Evolutionary conservation across 352 stramenopile species (phyloP), one percentile per base, ranked within the genome.

Genomic region (Elongisporangium prolatum): DNA sequence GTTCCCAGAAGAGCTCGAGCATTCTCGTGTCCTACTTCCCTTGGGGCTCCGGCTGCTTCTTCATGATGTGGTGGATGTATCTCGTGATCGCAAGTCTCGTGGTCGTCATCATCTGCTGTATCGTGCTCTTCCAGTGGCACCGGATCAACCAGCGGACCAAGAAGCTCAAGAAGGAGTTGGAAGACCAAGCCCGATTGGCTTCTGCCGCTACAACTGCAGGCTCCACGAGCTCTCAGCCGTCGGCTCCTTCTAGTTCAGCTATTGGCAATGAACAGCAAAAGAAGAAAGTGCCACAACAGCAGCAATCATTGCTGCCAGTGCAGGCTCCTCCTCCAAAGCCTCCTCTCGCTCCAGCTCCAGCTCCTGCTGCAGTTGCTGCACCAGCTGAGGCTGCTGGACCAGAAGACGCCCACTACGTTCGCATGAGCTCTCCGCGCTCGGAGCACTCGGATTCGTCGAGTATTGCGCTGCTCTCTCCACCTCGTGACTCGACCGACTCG

Each of bases 51-150:
- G 71, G 73, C 2, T 95, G 85, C 57, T 93, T 91, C 68, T 92
- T 93, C 65, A 89, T 80, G 83, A 67, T 80, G 14, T 95, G 85
- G 85, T 95, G 85, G 85, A 88, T 91, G 68, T 95, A 91, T 49
- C 56, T 95, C 37, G 77, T 95, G 25, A 24, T 92, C 38, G 80
- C 72, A 8, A 83, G 77, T 25, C 57, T 76, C 13, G 48, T 78
- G 5, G 68, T 95, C 7, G 65, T 92, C 40, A 62, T 89, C 9
- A 61, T 84, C 20, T 89, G 74, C 24, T 49, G 75, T 34, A 72
- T 60, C 34, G 75, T 92, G n/a, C 21, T 89, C 9, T 50, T 80
- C 13, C 91, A 84, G 63, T 88, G 80, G 77, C 82, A 71, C 60
- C 59, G 63, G 53, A 88, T 65, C 17, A 77, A 71, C 40, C 65